Evolutionary conservation across 129 eudicot genomes (phyloP).

Genomic region (Saposhnikovia divaricata): DNA sequence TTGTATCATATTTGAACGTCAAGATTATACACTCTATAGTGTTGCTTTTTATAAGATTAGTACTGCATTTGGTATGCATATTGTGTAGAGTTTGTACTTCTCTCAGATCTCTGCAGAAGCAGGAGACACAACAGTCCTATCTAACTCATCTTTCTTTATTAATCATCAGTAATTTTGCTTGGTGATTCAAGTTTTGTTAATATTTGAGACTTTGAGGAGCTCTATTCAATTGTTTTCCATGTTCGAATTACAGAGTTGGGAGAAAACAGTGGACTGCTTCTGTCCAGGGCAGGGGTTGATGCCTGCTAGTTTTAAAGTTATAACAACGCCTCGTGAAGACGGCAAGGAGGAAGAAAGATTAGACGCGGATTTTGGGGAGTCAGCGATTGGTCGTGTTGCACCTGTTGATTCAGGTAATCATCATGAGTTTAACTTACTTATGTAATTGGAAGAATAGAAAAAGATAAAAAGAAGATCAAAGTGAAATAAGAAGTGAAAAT

Average conservation of each 20-base stretch:
- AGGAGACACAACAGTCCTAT: neutral
- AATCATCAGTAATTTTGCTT: neutral
- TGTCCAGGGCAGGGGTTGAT: constrained; percentile 92
- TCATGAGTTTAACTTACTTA: neutral
- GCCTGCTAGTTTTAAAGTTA: constrained; percentile 93
- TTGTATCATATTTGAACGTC: too few relatives aligned
- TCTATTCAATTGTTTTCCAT: constrained; percentile 7
- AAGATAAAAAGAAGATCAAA: neutral
- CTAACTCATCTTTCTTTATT: neutral
- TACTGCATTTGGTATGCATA: neutral
- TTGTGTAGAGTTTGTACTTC: neutral
- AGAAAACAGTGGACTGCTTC: constrained; percentile 88
- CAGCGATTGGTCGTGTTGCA: constrained; percentile 97
- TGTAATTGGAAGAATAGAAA: neutral
- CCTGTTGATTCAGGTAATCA: constrained; percentile 85
- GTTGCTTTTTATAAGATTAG: neutral
- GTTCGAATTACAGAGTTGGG: constrained; percentile 64
- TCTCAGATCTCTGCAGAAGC: neutral
- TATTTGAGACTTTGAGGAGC: neutral
- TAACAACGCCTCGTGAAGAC: constrained; percentile 60
- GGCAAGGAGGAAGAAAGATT: constrained; percentile 68
- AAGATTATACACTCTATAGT: too few relatives aligned
- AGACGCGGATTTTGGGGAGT: constrained; percentile 90
- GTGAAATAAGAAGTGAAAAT: neutral
- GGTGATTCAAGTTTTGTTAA: neutral